A percentile compares a stretch with the other conserved stretches of the same genome.
Evolutionary conservation across 352 stramenopile species (phyloP).

Genomic region (Phytophthora constricta): DNA sequence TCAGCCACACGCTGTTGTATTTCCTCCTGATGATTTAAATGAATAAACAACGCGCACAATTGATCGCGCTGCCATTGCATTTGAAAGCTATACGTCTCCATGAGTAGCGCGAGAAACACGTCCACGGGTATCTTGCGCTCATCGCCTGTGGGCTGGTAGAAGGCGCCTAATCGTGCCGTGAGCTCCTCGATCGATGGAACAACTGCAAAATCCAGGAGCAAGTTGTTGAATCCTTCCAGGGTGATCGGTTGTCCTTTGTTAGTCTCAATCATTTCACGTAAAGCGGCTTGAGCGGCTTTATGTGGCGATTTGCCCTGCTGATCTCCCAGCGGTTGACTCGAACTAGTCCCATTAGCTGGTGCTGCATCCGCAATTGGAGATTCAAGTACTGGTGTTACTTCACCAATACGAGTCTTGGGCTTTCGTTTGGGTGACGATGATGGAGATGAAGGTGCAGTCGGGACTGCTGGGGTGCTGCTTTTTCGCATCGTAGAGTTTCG

Average conservation of each 20-base stretch:
- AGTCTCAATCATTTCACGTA: constrained; percentile 29
- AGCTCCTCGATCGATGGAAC: constrained; percentile 42
- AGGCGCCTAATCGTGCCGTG: constrained; percentile 37
- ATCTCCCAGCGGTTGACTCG: constrained; percentile 1
- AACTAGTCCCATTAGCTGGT: background rate
- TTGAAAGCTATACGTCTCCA: constrained; percentile 58
- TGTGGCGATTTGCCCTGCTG: constrained; percentile 5
- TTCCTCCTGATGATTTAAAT: constrained; percentile 40
- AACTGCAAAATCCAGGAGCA: constrained; percentile 51
- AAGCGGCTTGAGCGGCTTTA: constrained; percentile 24
- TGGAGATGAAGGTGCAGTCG: constrained; percentile 8
- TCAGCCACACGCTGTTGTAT: constrained; percentile 21
- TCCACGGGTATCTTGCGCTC: constrained; percentile 59
- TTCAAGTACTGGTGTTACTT: constrained; percentile 8
- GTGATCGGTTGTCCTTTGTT: constrained; percentile 50
- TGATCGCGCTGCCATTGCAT: constrained; percentile 53
- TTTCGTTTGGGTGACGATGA: constrained; percentile 36
- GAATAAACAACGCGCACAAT: constrained; percentile 50
- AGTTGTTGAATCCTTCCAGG: constrained; percentile 59
- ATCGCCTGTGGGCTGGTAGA: constrained; percentile 64
- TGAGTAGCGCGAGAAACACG: constrained; percentile 52
- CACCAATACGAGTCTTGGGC: constrained; percentile 31
- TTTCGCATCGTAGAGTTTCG: constrained; percentile 10
- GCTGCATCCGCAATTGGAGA: background rate
- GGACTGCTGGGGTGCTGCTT: constrained; percentile 4